Conservation (phyloP, 306 rosid species). For the Prunus padus region DNA sequence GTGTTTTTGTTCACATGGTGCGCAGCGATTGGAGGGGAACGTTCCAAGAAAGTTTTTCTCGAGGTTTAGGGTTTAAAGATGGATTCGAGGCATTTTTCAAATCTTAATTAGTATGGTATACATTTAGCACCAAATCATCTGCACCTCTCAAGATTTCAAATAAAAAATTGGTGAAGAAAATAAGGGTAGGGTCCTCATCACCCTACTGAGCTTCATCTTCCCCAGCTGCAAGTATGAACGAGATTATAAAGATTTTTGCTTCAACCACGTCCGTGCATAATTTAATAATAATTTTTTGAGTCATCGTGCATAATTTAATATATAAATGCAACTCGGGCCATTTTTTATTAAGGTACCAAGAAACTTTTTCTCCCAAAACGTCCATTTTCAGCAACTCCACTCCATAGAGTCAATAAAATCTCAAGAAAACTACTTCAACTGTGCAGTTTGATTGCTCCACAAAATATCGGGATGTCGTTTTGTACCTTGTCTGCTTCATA, state of each 20-base stretch:
- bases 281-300: too few species aligned
- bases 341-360: neutral
- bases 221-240: neutral
- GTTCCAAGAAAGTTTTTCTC: too few species aligned
- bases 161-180: neutral
- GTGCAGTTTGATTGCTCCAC: neutral
- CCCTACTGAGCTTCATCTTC: neutral
- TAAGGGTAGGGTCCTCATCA: too few species aligned
- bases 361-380: too few species aligned
- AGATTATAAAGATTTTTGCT: neutral
- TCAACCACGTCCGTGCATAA: neutral
- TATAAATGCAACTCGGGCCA: neutral
- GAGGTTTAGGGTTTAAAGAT: neutral
- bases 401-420: neutral
- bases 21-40: too few species aligned
- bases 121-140: neutral
- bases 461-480: neutral
- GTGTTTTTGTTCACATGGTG: too few species aligned
- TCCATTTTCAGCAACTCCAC: neutral
- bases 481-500: neutral
- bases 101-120: neutral
- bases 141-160: neutral
- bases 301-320: neutral
- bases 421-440: neutral
- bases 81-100: neutral